phyloP scores from a whole-genome alignment of 306 rosid genomes.

The Prunus dulcis region DNA sequence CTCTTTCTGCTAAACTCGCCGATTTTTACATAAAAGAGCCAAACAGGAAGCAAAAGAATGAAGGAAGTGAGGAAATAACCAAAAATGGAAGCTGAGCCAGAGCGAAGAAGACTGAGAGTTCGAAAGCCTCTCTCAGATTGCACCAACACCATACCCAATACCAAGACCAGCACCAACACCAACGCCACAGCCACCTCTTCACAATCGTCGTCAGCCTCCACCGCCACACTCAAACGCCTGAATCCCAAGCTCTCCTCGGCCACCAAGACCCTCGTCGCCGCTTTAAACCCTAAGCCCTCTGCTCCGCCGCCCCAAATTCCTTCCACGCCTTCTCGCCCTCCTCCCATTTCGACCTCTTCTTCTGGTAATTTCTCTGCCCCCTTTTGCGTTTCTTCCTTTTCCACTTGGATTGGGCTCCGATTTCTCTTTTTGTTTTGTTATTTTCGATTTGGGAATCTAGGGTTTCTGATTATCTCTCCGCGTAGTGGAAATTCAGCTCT shows the following conservation, averaged over 20 bases:
- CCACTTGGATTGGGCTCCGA: neutral
- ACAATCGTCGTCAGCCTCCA: slow-evolving; percentile 29
- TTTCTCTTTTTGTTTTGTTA: neutral
- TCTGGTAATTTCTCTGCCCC: neutral
- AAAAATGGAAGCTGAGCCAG: slow-evolving; percentile 40
- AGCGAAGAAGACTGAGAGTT: slow-evolving; percentile 16
- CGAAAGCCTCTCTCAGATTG: slow-evolving; percentile 63
- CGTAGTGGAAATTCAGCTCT: neutral
- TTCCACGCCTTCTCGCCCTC: slow-evolving; percentile 7
- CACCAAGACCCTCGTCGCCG: neutral
- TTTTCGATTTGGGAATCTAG: neutral
- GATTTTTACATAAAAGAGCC: neutral
- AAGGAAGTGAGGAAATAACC: neutral
- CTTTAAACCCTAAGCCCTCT: neutral
- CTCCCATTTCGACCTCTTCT: neutral
- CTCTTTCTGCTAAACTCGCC: no score
- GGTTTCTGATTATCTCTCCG: slow-evolving; percentile 3
- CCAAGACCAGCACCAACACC: slow-evolving; percentile 3
- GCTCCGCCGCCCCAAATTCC: neutral
- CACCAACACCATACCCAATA: slow-evolving; percentile 33
- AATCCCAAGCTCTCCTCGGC: neutral
- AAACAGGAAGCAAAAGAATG: neutral
- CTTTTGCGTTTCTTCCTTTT: neutral
- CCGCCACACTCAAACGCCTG: neutral
- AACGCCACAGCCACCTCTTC: slow-evolving; percentile 11